phyloP scores from a whole-genome alignment of 768 basidiomycete species.

The Trametes maxima region DNA sequence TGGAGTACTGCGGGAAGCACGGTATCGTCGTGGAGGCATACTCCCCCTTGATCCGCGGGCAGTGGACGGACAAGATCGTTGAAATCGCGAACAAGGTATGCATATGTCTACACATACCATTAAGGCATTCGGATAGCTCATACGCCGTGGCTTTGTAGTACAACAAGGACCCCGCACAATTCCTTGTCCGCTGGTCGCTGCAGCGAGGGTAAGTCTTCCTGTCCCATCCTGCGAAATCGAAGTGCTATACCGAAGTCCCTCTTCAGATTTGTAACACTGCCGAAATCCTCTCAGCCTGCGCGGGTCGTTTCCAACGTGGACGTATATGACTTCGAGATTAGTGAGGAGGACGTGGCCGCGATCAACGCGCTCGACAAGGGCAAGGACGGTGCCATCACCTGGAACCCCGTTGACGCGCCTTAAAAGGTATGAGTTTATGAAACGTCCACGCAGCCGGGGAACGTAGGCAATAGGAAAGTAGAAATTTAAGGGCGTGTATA shows the following conservation, averaged over 20 bases:
- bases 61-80: slow-evolving; percentile 52
- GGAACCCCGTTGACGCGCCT: slow-evolving; percentile 77
- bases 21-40: slow-evolving; percentile 45
- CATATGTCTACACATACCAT: not conserved
- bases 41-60: slow-evolving; percentile 65
- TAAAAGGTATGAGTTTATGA: not conserved
- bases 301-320: slow-evolving; percentile 76
- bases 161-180: slow-evolving; percentile 68
- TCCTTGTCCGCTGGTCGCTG: slow-evolving; percentile 88
- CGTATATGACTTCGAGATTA: slow-evolving; percentile 76
- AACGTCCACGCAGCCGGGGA: too few species aligned
- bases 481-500: too few species aligned
- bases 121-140: not conserved
- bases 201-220: slow-evolving; percentile 65
- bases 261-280: slow-evolving; percentile 74
- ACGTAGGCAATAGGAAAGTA: too few species aligned
- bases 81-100: slow-evolving; percentile 62
- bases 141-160: slow-evolving; percentile 43
- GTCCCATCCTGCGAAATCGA: not conserved
- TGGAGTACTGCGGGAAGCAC: slow-evolving; percentile 56
- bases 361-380: slow-evolving; percentile 77
- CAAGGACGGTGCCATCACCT: slow-evolving; percentile 70
- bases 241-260: not conserved
- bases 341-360: slow-evolving; percentile 59
- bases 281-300: slow-evolving; percentile 72